These are phyloP conservation scores for Phytophthora sojae DNA, from an alignment of 352 stramenopile species.

Conservation along the genomic window DNA sequence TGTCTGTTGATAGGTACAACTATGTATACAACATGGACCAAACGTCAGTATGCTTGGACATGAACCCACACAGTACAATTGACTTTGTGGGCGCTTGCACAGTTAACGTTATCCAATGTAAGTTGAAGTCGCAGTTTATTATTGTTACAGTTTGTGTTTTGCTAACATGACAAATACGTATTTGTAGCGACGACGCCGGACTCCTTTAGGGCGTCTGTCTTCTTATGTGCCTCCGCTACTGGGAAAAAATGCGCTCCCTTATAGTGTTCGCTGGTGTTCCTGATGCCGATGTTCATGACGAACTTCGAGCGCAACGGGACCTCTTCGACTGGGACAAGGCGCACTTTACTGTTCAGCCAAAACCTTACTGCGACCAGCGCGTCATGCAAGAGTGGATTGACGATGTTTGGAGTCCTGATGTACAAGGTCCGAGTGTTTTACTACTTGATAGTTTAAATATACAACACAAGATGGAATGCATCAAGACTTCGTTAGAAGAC, in stretches of 20 bases:
- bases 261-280: not conserved
- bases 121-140: too few relatives aligned
- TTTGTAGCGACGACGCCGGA: not conserved
- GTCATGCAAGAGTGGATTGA: not conserved
- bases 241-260: not conserved
- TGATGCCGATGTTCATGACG: not conserved
- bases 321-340: not conserved
- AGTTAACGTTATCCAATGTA: too few relatives aligned
- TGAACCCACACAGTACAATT: too few relatives aligned
- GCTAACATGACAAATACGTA: too few relatives aligned
- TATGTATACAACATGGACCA: too few relatives aligned
- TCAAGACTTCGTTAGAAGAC: not conserved
- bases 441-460: not conserved
- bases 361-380: not conserved
- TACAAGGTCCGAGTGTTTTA: not conserved
- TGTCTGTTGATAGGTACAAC: too few relatives aligned
- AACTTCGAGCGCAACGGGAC: not conserved
- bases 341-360: not conserved
- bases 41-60: too few relatives aligned
- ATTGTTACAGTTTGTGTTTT: too few relatives aligned
- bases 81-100: too few relatives aligned
- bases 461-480: not conserved
- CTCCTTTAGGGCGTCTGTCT: not conserved
- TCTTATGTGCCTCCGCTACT: not conserved
- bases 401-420: not conserved